A percentile compares a stretch with the other conserved stretches of the same genome.
Evolutionary conservation across 495 filamentous ascomycete species (phyloP).

Genomic region (Pyronema domesticum): DNA sequence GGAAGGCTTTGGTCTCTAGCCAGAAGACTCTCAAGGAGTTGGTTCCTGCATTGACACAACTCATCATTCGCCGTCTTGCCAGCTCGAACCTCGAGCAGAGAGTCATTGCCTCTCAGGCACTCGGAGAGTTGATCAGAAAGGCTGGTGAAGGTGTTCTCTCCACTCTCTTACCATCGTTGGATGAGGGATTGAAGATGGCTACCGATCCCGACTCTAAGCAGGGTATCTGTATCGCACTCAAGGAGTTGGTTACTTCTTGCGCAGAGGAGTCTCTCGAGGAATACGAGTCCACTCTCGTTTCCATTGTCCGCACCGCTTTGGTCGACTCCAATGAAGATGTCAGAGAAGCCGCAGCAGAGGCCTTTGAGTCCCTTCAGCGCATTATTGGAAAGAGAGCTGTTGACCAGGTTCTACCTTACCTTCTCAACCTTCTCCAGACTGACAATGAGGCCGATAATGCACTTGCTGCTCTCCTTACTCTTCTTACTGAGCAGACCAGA

Average conservation of each 20-base stretch:
- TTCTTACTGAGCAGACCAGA: conserved; percentile 80
- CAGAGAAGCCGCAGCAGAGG: conserved; percentile 87
- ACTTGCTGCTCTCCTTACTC: conserved; percentile 72
- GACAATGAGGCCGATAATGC: conserved; percentile 84
- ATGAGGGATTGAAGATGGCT: conserved; percentile 75
- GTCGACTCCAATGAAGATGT: conserved; percentile 81
- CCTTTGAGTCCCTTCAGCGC: conserved; percentile 85
- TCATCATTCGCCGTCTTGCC: conserved; percentile 84
- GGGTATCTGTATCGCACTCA: conserved; percentile 90
- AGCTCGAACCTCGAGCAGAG: conserved; percentile 97
- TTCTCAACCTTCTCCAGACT: conserved; percentile 67
- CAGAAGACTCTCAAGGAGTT: conserved; percentile 87
- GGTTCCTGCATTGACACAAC: conserved; percentile 78
- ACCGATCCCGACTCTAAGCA: conserved; percentile 88
- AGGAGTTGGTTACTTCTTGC: conserved; percentile 83
- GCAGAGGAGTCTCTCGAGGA: conserved; percentile 78
- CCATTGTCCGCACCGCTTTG: conserved; percentile 79
- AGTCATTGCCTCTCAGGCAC: conserved; percentile 88
- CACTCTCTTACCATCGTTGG: conserved; percentile 73
- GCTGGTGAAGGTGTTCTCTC: conserved; percentile 84
- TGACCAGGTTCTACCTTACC: conserved; percentile 83
- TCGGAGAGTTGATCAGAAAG: conserved; percentile 91
- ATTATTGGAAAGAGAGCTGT: conserved; percentile 84
- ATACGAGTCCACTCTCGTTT: conserved; percentile 85
- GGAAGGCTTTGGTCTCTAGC: conserved; percentile 90